These are phyloP conservation scores for Galerina marginata DNA, from an alignment of 768 basidiomycete species.

Conservation along the genomic window DNA sequence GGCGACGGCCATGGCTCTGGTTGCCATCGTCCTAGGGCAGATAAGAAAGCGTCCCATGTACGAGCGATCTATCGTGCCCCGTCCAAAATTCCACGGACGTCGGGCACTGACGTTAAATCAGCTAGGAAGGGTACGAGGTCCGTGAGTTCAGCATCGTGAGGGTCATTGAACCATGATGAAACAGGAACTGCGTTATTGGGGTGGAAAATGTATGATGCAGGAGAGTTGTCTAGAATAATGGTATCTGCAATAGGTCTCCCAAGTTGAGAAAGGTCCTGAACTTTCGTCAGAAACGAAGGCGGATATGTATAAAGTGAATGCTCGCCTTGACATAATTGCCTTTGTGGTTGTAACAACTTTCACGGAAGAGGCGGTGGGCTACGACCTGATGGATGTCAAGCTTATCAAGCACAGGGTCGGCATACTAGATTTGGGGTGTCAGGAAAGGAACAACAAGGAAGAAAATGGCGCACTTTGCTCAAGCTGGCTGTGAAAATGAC, in stretches of 20 bases:
- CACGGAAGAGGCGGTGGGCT: conserved; percentile 91
- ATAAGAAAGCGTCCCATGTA: background rate
- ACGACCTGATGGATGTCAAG: conserved; percentile 92
- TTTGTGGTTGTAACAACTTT: conserved; percentile 98
- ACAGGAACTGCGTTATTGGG: conserved; percentile 99
- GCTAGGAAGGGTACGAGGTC: conserved; percentile 94
- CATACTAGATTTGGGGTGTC: conserved; percentile 67
- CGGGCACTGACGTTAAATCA: conserved; percentile 83
- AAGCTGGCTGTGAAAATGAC: conserved; percentile 99
- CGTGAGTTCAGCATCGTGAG: conserved; percentile 96
- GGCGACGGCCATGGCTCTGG: background rate
- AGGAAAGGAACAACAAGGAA: conserved; percentile 8
- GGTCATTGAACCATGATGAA: conserved; percentile 99
- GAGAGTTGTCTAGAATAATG: conserved; percentile 99
- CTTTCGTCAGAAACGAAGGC: conserved; percentile 1
- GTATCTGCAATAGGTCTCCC: conserved; percentile 93
- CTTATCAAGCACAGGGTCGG: conserved; percentile 97
- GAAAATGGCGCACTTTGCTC: conserved; percentile 77
- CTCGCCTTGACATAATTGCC: conserved; percentile 96
- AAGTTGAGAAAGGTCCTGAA: conserved; percentile 93
- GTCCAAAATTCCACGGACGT: conserved; percentile 91
- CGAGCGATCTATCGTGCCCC: conserved; percentile 62
- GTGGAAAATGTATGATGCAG: conserved; percentile 99
- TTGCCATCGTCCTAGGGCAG: background rate
- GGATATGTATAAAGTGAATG: background rate